Evolutionary conservation across 768 basidiomycete genomes (phyloP), one percentile per base, ranked within the genome.

Genomic region (Lactarius psammicola): DNA sequence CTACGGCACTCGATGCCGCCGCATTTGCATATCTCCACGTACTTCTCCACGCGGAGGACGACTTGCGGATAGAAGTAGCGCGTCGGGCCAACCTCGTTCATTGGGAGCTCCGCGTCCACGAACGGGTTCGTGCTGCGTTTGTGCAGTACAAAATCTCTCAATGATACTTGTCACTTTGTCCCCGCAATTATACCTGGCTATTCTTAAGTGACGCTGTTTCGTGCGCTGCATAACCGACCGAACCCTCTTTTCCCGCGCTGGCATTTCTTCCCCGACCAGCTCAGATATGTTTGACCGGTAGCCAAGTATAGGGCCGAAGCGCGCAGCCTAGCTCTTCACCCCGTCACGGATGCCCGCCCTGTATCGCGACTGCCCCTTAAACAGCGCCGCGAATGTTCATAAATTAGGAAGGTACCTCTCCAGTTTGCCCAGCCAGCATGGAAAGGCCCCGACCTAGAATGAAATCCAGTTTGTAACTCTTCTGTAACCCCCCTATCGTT

Each of bases 1-100:
- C 92, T 26, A 94, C 92, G 1, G 82, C 88, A 0, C 84, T 94
- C 15, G 92, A 94, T 72, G 92, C 92, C 2, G 84, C 93, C 53
- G 79, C 84, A 7, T 94, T 94, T 72, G 92, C 92, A 1, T 94
- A 94, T 71, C 78, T 94, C 17, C 87, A 92, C 74, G 80, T 79
- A 61, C 80, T 92, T 28, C 76, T 90, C 7, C 77, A 85, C 56
- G 71, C 73, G n/a, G 72, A 73, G 65, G 75, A 74, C 49, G 46
- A 77, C 72, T 76, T 86, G 26, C 82, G 88, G 38, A 81, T 85
- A 42, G 87, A 90, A 71, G 85, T 92, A 33, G 82, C 85, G 15
- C 84, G 85, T 58, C 85, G 84, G 65, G 85, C 84, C 46, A 94
- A 94, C 71, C 87, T 94, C 49, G 85, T 92, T 56, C 84, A 84